These are phyloP conservation scores for Claviceps sp. DNA, from an alignment of 2,329 filamentous ascomycete species.

Conservation along the genomic window DNA sequence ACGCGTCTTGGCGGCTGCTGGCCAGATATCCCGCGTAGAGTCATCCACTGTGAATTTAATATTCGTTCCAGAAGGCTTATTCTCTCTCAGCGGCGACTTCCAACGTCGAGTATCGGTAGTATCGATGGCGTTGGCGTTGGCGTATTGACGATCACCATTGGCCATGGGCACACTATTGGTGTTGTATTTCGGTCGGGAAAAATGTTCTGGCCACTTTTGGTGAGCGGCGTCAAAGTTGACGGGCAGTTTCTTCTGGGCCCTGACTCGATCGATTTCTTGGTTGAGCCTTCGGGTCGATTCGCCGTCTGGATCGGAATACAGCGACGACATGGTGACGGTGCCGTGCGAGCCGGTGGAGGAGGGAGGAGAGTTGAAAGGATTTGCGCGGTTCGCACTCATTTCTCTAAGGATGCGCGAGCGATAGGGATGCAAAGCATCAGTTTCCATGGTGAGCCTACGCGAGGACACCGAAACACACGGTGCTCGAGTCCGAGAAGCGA, in stretches of 20 bases:
- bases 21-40: slow-evolving; percentile 28
- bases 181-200: slow-evolving; percentile 25
- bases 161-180: slow-evolving; percentile 12
- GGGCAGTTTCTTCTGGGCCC: slow-evolving; percentile 24
- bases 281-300: slow-evolving; percentile 40
- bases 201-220: slow-evolving; percentile 41
- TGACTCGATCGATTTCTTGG: slow-evolving; percentile 33
- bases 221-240: slow-evolving; percentile 32
- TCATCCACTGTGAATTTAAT: slow-evolving; percentile 25
- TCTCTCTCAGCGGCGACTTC: slow-evolving; percentile 30
- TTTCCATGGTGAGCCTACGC: slow-evolving; percentile 25
- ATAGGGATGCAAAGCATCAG: slow-evolving; percentile 27
- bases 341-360: slow-evolving; percentile 45
- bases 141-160: slow-evolving; percentile 12
- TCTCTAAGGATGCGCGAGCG: slow-evolving; percentile 36
- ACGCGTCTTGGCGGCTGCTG: slow-evolving; percentile 26
- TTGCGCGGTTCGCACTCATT: slow-evolving; percentile 38
- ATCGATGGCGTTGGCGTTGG: slow-evolving; percentile 2
- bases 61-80: slow-evolving; percentile 23
- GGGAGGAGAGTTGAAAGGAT: slow-evolving; percentile 45
- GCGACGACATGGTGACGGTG: slow-evolving; percentile 39
- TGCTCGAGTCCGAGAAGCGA: slow-evolving; percentile 11
- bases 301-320: slow-evolving; percentile 39
- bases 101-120: slow-evolving; percentile 23
- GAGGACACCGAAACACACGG: slow-evolving; percentile 8